phyloP scores from a whole-genome alignment of 1,284 basidiomycete species.

The Mycosarcoma mackinlayi region DNA sequence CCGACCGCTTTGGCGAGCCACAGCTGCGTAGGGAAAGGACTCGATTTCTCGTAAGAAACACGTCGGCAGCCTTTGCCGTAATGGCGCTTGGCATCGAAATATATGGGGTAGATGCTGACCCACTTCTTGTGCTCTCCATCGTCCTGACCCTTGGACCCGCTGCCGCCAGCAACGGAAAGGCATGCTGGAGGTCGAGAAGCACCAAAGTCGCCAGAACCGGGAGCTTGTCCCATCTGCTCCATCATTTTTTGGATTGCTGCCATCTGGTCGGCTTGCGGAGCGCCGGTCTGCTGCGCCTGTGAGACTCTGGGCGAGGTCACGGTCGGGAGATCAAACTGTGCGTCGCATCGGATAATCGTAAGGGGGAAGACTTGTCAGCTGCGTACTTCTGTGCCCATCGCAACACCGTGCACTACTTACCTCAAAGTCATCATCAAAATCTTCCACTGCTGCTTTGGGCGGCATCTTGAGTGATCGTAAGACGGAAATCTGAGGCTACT shows the following conservation, averaged over 20 bases:
- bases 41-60: constrained; percentile 79
- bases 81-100: constrained; percentile 92
- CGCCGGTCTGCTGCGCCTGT: constrained; percentile 17
- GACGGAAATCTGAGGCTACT: too few species aligned
- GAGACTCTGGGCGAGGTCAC: constrained; percentile 46
- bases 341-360: background rate
- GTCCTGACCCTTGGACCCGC: constrained; percentile 29
- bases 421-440: constrained; percentile 68
- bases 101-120: constrained; percentile 95
- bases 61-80: constrained; percentile 84
- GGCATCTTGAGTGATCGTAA: constrained; percentile 35
- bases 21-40: constrained; percentile 95
- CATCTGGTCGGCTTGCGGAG: constrained; percentile 52
- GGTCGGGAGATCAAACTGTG: constrained; percentile 59
- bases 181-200: constrained; percentile 22
- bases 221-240: constrained; percentile 55
- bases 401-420: constrained; percentile 27
- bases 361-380: constrained; percentile 3
- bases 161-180: constrained; percentile 12
- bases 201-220: constrained; percentile 40
- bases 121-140: constrained; percentile 74
- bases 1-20: constrained; percentile 87
- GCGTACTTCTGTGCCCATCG: background rate
- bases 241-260: constrained; percentile 62
- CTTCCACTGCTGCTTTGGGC: constrained; percentile 60